Conservation (phyloP, 2,329 filamentous ascomycete species). For the Xylaria sp. region DNA sequence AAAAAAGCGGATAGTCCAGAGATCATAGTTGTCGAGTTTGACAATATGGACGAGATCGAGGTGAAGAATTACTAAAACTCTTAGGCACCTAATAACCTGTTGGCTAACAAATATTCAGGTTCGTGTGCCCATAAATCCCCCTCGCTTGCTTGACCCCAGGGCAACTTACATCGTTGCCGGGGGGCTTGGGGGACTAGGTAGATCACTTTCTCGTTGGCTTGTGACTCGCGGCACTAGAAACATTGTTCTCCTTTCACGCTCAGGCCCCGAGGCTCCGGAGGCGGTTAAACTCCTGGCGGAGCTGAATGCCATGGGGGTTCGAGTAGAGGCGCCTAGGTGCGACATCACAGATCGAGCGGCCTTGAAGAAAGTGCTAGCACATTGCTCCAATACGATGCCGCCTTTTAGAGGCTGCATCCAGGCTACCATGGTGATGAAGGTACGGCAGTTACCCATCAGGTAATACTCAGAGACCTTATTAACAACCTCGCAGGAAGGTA, state of each 20-base stretch:
- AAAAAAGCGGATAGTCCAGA: not conserved
- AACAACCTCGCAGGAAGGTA: conserved; percentile 28
- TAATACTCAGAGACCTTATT: not conserved
- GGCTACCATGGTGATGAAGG: conserved; percentile 43
- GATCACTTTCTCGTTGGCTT: no score
- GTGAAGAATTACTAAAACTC: not conserved
- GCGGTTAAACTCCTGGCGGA: not conserved
- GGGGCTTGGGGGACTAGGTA: conserved; percentile 49
- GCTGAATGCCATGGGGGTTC: not conserved
- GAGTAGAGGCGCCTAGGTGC: not conserved
- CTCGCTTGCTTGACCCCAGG: not conserved
- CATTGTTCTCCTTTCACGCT: conserved; percentile 9
- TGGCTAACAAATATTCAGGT: not conserved
- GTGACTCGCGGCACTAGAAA: not conserved
- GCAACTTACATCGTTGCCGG: conserved; percentile 45
- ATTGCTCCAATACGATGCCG: not conserved
- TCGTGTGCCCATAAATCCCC: not conserved
- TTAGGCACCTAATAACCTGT: not conserved
- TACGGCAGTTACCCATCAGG: not conserved
- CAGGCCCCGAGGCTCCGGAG: not conserved
- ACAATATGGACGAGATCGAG: not conserved
- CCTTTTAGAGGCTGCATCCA: conserved; percentile 49
- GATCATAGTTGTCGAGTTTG: not conserved
- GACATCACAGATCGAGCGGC: not conserved
- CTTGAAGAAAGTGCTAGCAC: not conserved